Evolutionary conservation across 768 basidiomycete species (phyloP), one percentile per base, ranked within the genome.

Genomic region (Coprinellus aureogranulatus): DNA sequence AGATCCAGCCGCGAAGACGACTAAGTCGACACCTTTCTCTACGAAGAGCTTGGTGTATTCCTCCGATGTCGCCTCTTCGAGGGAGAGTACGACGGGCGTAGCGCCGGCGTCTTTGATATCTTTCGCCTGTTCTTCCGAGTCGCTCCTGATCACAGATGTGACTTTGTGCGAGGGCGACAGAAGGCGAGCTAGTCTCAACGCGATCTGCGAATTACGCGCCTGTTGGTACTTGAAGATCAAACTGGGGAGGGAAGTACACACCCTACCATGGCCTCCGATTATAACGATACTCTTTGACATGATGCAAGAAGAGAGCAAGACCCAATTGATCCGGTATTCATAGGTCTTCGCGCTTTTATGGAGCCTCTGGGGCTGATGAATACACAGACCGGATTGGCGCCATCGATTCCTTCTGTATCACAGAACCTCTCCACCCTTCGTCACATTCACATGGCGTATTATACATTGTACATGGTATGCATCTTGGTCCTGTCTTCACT

Each of bases 141-240:
- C 49, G 55, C 73, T 74, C 42, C 86, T 79, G 55, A 88, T 82
- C 51, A 88, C 75, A 8, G 85, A 86, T 20, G 78, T 78, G 27
- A 88, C 77, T 11, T 66, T 59, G 62, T 82, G 75, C 4, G 49
- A 50, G 8, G 68, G 65, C 2, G 75, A 64, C n/a, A 86, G 79
- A 23, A 81, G 68, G 11, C 75, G 68, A 0, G 86, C 75, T 47
- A 87, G 79, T 50, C 80, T 76, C 59, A 66, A 77, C 65, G 70
- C 83, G 62, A 81, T 77, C 75, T 75, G 40, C 3, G 37, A 16
- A 30, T n/a, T 27, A n/a, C n/a, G n/a, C 2, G n/a, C 4, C 14
- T 16, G 8, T 3, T 14, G 11, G 16, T 49, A 16, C 26, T 3
- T 30, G 26, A 2, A 49, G 9, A 6, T 26, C 52, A 1, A 25